phyloP scores from a whole-genome alignment of 2,329 filamentous ascomycete genomes.

The Venturiaceae sp. region DNA sequence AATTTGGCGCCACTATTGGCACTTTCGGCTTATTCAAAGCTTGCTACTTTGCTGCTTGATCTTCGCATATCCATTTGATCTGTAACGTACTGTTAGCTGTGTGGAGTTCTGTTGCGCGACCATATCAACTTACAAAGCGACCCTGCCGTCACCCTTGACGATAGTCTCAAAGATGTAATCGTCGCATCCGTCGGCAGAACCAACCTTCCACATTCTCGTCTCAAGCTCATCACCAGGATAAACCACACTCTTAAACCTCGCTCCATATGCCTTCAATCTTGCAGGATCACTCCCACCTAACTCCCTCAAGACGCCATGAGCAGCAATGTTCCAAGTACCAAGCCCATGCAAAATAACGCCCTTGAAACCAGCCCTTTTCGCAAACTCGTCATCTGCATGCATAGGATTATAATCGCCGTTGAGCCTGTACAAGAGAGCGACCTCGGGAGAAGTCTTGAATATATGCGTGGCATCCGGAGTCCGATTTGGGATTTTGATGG shows the following conservation, averaged over 20 bases:
- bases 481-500: constrained; percentile 22
- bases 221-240: constrained; percentile 37
- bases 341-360: constrained; percentile 38
- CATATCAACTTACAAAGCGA: too few species aligned
- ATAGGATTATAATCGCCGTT: constrained; percentile 42
- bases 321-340: constrained; percentile 38
- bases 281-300: constrained; percentile 31
- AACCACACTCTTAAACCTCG: constrained; percentile 37
- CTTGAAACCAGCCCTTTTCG: constrained; percentile 33
- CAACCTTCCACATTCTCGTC: constrained; percentile 33
- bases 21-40: too few species aligned
- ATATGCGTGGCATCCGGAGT: constrained; percentile 28
- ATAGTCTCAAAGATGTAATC: constrained; percentile 31
- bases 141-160: constrained; percentile 27
- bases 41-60: too few species aligned
- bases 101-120: too few species aligned
- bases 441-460: constrained; percentile 29
- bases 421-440: constrained; percentile 32
- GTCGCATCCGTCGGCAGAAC: constrained; percentile 20
- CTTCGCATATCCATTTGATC: too few species aligned
- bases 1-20: too few species aligned
- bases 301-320: constrained; percentile 31
- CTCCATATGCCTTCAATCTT: constrained; percentile 33
- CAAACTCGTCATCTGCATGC: constrained; percentile 34
- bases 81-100: too few species aligned